These are phyloP conservation scores for Mucor velutinosus DNA, from an alignment of 371 early-diverging fungal genomes.

Conservation along the genomic window DNA sequence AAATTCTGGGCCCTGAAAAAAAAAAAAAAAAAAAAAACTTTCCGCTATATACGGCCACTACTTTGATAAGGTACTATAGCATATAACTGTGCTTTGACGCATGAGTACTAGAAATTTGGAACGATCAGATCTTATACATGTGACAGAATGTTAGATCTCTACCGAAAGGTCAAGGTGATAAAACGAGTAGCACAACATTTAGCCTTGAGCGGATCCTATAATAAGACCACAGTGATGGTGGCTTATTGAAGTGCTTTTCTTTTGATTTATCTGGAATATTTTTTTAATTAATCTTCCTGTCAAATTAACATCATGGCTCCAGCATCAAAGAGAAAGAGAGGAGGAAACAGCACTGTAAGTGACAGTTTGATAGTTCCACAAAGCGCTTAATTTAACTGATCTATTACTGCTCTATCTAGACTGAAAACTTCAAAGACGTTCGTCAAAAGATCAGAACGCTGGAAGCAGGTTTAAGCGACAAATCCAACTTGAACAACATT, in stretches of 20 bases:
- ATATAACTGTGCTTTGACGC: too few relatives aligned
- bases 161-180: too few relatives aligned
- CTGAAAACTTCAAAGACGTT: constrained; percentile 20
- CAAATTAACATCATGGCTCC: constrained; percentile 13
- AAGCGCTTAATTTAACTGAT: background rate
- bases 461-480: constrained; percentile 58
- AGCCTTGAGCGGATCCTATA: background rate
- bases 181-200: too few relatives aligned
- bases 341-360: constrained; percentile 7
- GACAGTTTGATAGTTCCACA: background rate
- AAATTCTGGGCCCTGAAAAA: too few relatives aligned
- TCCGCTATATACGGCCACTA: too few relatives aligned
- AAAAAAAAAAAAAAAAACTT: too few relatives aligned
- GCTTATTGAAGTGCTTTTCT: background rate
- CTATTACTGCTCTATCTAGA: background rate
- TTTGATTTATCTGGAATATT: background rate
- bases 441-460: constrained; percentile 49
- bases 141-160: too few relatives aligned
- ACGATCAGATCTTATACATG: too few relatives aligned
- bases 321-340: constrained; percentile 27
- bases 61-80: too few relatives aligned
- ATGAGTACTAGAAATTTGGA: too few relatives aligned
- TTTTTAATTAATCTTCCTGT: background rate
- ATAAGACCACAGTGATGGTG: background rate
- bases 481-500: constrained; percentile 63